Evolutionary conservation across 345 rosid species (phyloP).

Genomic region (Eucalyptus grandis): DNA sequence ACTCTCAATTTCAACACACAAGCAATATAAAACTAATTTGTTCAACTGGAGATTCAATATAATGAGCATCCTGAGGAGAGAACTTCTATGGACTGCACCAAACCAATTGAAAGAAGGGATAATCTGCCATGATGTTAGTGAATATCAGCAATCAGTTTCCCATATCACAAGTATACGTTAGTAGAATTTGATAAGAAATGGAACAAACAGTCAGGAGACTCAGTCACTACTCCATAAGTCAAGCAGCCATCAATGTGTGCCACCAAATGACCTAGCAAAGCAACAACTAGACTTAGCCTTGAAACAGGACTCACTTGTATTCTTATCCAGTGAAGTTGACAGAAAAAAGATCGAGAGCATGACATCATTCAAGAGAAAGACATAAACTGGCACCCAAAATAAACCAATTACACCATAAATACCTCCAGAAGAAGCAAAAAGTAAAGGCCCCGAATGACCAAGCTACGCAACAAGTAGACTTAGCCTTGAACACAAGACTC

Average conservation of each 20-base stretch:
- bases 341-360: not conserved
- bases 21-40: not conserved
- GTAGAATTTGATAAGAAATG: not conserved
- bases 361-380: not conserved
- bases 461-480: not conserved
- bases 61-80: not conserved
- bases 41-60: not conserved
- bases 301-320: not conserved
- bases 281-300: not conserved
- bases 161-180: not conserved
- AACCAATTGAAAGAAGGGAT: not conserved
- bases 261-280: not conserved
- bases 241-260: not conserved
- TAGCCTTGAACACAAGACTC: not conserved
- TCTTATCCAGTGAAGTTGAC: not conserved
- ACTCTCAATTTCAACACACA: not conserved
- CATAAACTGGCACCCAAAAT: not conserved
- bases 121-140: not conserved
- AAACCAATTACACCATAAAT: not conserved
- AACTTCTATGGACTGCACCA: not conserved
- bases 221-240: not conserved
- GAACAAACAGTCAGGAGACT: not conserved
- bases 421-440: not conserved
- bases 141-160: not conserved
- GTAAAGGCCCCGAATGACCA: not conserved